Evolutionary conservation across 306 rosid genomes (phyloP).

Genomic region (Pyrus bretschneideri): DNA sequence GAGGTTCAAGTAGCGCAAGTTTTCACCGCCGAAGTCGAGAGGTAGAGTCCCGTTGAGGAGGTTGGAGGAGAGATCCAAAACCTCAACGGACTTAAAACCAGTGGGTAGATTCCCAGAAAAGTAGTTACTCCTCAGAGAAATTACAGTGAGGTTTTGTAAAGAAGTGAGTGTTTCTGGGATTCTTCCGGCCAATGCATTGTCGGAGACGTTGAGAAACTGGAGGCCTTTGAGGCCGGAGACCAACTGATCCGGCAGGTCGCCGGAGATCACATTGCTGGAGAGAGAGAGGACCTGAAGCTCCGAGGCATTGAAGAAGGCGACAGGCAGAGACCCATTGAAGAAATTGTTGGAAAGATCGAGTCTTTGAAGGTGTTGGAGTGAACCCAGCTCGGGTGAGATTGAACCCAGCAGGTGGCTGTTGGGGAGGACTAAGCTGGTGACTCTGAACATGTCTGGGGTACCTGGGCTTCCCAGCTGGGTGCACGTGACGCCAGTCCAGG

Average conservation of each 20-base stretch:
- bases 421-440: conserved; percentile 61
- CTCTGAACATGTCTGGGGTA: conserved; percentile 46
- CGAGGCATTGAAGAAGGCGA: conserved; percentile 64
- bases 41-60: conserved; percentile 76
- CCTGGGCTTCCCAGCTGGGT: conserved; percentile 33
- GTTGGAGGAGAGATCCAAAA: conserved; percentile 85
- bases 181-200: conserved; percentile 70
- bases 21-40: conserved; percentile 40
- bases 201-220: conserved; percentile 69
- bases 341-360: conserved; percentile 83
- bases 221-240: conserved; percentile 47
- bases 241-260: conserved; percentile 49
- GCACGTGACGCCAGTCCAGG: conserved; percentile 86
- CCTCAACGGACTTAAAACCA: conserved; percentile 37
- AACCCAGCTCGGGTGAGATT: conserved; percentile 53
- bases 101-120: conserved; percentile 57
- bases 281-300: conserved; percentile 67
- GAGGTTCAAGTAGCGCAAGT: conserved; percentile 55
- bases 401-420: conserved; percentile 70
- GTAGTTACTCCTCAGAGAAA: conserved; percentile 66
- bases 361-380: conserved; percentile 50
- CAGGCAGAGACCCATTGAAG: conserved; percentile 72
- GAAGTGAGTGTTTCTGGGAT: conserved; percentile 48
- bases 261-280: conserved; percentile 69
- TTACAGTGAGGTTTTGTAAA: conserved; percentile 46